A percentile compares a stretch with the other conserved stretches of the same genome.
These are phyloP conservation scores for Oemleria cerasiformis DNA, from an alignment of 306 rosid species.

Conservation along the genomic window DNA sequence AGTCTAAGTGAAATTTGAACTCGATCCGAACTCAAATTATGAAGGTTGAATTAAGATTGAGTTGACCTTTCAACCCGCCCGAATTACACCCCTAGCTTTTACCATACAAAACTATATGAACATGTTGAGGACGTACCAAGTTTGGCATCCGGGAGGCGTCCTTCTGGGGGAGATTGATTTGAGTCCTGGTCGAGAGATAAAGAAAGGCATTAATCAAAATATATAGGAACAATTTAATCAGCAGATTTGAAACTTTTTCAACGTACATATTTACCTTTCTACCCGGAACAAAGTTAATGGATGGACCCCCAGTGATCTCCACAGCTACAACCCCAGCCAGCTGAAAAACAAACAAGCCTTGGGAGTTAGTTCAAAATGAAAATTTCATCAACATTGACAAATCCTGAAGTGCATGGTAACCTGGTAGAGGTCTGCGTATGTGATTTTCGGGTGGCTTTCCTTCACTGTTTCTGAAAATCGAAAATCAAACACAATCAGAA, in stretches of 20 bases:
- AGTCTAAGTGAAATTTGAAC: too few relatives aligned
- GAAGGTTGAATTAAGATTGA: too few relatives aligned
- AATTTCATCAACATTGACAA: background rate
- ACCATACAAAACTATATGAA: background rate
- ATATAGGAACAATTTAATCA: background rate
- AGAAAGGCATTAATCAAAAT: background rate
- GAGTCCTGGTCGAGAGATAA: constrained; percentile 53
- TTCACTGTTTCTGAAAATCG: constrained; percentile 62
- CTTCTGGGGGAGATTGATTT: constrained; percentile 49
- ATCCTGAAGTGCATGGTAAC: constrained; percentile 25
- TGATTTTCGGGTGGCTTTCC: constrained; percentile 53
- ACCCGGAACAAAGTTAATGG: constrained; percentile 69
- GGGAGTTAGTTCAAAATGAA: background rate
- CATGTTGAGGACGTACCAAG: constrained; percentile 40
- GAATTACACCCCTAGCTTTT: background rate
- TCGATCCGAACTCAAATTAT: too few relatives aligned
- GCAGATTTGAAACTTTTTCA: background rate
- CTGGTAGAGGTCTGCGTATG: constrained; percentile 86
- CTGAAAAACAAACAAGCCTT: constrained; percentile 39
- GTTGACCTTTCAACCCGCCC: too few relatives aligned
- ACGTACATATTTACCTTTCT: constrained; percentile 55
- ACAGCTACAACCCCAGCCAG: constrained; percentile 93
- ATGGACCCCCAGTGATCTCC: constrained; percentile 88
- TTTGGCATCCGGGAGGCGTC: constrained; percentile 84
- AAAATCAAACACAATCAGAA: constrained; percentile 16